Base-by-base conservation (phyloP, 805 yeast species). In the Hanseniaspora mollemarum region DNA sequence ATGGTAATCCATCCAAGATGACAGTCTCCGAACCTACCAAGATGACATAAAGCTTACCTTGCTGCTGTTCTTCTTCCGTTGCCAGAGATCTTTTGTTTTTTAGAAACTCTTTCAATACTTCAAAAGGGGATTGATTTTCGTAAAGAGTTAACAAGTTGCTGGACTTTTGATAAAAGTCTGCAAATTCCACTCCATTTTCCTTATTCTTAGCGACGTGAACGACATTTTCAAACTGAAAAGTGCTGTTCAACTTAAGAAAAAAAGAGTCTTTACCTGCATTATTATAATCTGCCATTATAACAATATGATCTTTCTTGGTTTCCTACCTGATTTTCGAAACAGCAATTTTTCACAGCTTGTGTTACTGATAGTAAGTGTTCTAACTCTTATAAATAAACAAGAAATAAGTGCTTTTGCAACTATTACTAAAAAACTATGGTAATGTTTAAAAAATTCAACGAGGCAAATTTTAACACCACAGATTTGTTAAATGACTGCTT, bases 111-210 rank as follows among this genome's bases (percentile, higher is more conserved):
- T 40, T 33, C 16, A 48, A 26, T 15, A 40, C 43, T 33, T 48
- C 51, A 42, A 65, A 63, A 3, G 69, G 69, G 53, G 65, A 67
- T n/a, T 59, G 55, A 31, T 57, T 52, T 43, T 55, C 58, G 45
- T 62, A 51, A 26, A 65, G 52, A 39, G 57, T 60, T 6, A 56
- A 43, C 1, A 61, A 58, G 25, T 53, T 43, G 6, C n/a, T 36
- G 15, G 26, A 32, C 5, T 43, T 41, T 35, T 41, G 31, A 19
- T n/a, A 28, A 7, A 15, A 31, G 4, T 29, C 16, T 4, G 45
- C 16, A 16, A 49, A 42, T 15, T 26, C 26, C 15, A 41, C 22
- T 16, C 49, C 43, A 33, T 37, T 40, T n/a, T 39, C 43, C 25
- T 51, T 51, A 15, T 29, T 40, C 26, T 44, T 44, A 12, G 53